Percentiles rank a stretch among this genome's conserved stretches.
These are phyloP conservation scores for Starmerella stigmatis DNA, from an alignment of 805 yeast species.

Conservation along the genomic window DNA sequence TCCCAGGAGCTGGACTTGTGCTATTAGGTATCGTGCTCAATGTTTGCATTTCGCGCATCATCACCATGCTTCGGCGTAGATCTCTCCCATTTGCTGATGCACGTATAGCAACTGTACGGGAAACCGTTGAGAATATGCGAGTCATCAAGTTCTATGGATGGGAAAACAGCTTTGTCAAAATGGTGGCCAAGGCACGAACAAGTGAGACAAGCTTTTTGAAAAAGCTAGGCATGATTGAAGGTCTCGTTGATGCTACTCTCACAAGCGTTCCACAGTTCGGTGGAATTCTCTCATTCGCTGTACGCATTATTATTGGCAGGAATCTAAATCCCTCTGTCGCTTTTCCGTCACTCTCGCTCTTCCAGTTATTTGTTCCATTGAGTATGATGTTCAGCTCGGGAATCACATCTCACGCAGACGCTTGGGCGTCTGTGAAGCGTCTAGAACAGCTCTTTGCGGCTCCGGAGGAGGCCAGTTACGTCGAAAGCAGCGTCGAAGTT, in stretches of 20 bases:
- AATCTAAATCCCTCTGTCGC: slow-evolving; percentile 47
- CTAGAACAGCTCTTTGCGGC: slow-evolving; percentile 27
- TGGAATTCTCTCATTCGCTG: slow-evolving; percentile 51
- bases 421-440: slow-evolving; percentile 29
- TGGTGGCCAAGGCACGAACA: slow-evolving; percentile 45
- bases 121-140: slow-evolving; percentile 65
- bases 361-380: slow-evolving; percentile 58
- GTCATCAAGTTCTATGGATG: slow-evolving; percentile 82
- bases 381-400: slow-evolving; percentile 48
- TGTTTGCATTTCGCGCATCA: slow-evolving; percentile 39
- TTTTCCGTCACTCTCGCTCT: slow-evolving; percentile 61
- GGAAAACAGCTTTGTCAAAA: slow-evolving; percentile 67
- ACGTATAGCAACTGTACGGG: slow-evolving; percentile 68
- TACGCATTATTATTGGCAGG: slow-evolving; percentile 38
- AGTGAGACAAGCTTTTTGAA: slow-evolving; percentile 54
- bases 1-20: slow-evolving; percentile 56
- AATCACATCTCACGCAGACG: slow-evolving; percentile 35
- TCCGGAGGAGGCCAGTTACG: slow-evolving; percentile 33
- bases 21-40: slow-evolving; percentile 33
- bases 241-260: slow-evolving; percentile 53
- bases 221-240: slow-evolving; percentile 55
- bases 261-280: slow-evolving; percentile 59
- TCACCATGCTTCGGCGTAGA: slow-evolving; percentile 46
- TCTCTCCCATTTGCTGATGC: slow-evolving; percentile 60
- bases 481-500: slow-evolving; percentile 26